A percentile compares a stretch with the other conserved stretches of the same genome.
These are phyloP conservation scores for Fusarium tupiense DNA, from an alignment of 2,329 filamentous ascomycete species.

Conservation along the genomic window DNA sequence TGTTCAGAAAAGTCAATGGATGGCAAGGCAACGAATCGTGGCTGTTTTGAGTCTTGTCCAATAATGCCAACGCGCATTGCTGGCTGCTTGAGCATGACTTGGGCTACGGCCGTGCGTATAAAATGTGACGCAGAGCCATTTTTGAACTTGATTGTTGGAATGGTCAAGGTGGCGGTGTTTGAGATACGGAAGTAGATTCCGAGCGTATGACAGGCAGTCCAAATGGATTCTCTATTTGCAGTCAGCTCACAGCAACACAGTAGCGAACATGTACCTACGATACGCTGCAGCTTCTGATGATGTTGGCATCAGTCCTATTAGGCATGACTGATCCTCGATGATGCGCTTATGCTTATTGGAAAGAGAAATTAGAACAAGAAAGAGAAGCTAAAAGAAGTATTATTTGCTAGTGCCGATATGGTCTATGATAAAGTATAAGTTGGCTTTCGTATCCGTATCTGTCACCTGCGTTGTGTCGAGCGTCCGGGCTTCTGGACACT, in stretches of 20 bases:
- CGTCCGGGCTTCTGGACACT: too few relatives aligned
- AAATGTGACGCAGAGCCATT: background rate
- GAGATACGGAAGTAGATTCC: background rate
- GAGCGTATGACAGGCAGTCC: background rate
- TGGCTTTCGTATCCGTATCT: background rate
- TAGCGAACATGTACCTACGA: background rate
- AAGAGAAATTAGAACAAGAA: background rate
- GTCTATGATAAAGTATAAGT: background rate
- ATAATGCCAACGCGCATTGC: background rate
- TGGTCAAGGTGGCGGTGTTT: rapidly evolving
- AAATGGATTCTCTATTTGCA: background rate
- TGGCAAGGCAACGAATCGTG: background rate
- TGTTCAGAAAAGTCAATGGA: background rate
- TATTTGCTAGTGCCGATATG: background rate
- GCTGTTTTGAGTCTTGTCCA: background rate
- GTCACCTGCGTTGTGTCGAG: too few relatives aligned
- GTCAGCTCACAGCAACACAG: background rate
- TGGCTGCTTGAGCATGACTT: background rate
- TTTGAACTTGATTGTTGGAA: rapidly evolving
- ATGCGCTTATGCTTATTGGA: background rate
- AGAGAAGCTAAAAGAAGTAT: background rate
- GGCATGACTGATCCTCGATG: background rate
- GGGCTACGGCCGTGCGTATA: background rate
- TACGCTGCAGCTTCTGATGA: background rate
- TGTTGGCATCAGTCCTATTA: background rate